These are phyloP conservation scores for Dactylellina haptotyla DNA, from an alignment of 2,329 filamentous ascomycete genomes.

Conservation along the genomic window DNA sequence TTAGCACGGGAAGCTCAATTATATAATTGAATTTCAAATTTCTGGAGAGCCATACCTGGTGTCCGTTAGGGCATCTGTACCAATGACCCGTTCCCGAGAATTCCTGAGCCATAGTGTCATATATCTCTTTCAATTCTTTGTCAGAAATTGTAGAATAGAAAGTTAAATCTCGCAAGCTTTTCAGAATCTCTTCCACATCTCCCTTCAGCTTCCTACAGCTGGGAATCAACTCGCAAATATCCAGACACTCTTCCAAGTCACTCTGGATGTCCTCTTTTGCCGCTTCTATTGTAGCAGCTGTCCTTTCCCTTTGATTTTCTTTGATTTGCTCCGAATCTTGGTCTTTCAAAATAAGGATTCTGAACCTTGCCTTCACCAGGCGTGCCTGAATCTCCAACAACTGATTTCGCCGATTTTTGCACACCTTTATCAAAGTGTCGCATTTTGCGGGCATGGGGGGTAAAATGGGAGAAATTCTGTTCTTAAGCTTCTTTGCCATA, in stretches of 20 bases:
- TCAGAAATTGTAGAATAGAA: slow-evolving; percentile 66
- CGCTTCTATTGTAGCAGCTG: slow-evolving; percentile 20
- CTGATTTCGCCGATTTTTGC: slow-evolving; percentile 13
- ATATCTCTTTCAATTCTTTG: slow-evolving; percentile 66
- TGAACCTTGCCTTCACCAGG: slow-evolving; percentile 18
- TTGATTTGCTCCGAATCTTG: neutral
- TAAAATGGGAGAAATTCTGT: neutral
- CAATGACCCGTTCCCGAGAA: slow-evolving; percentile 69
- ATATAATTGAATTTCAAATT: neutral
- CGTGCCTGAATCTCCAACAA: slow-evolving; percentile 30
- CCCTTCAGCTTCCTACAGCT: slow-evolving; percentile 59
- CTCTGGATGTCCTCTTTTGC: slow-evolving; percentile 42
- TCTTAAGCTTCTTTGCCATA: neutral
- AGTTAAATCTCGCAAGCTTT: slow-evolving; percentile 63
- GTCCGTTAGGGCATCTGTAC: slow-evolving; percentile 70
- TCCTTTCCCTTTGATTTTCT: slow-evolving; percentile 3
- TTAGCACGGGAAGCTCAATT: neutral
- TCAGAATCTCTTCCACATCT: slow-evolving; percentile 65
- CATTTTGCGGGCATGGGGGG: neutral
- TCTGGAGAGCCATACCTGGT: slow-evolving; percentile 59
- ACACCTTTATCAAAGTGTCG: slow-evolving; percentile 1
- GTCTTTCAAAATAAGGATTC: neutral
- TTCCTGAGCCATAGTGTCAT: slow-evolving; percentile 66
- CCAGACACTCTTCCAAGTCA: slow-evolving; percentile 29
- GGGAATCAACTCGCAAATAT: slow-evolving; percentile 15